These are phyloP conservation scores for Lactifluus hygrophoroides DNA, from an alignment of 768 basidiomycete genomes.

Conservation along the genomic window DNA sequence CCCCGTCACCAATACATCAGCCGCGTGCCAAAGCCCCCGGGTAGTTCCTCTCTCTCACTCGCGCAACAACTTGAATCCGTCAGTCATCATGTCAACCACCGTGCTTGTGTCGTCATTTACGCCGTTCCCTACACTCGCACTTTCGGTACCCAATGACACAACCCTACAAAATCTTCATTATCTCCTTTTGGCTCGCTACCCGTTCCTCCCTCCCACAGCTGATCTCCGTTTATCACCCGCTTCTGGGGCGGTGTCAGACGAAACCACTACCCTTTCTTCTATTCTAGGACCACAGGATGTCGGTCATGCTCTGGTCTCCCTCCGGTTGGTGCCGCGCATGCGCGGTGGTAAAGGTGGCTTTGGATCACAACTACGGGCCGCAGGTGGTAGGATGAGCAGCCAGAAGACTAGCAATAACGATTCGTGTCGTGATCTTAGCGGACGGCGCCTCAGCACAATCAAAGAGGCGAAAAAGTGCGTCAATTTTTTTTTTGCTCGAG, in stretches of 20 bases:
- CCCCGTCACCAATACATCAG: background rate
- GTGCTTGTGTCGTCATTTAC: slow-evolving; percentile 48
- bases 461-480: slow-evolving; percentile 92
- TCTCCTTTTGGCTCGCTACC: slow-evolving; percentile 39
- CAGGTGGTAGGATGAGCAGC: slow-evolving; percentile 95
- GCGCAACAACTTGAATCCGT: too few relatives aligned
- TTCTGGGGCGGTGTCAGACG: slow-evolving; percentile 27
- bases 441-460: slow-evolving; percentile 83
- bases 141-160: slow-evolving; percentile 37
- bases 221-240: slow-evolving; percentile 36
- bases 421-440: slow-evolving; percentile 87
- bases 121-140: slow-evolving; percentile 49
- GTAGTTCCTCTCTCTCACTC: background rate
- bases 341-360: slow-evolving; percentile 96
- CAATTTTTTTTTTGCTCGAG: too few relatives aligned
- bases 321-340: slow-evolving; percentile 68
- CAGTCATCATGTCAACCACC: slow-evolving; percentile 40
- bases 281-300: slow-evolving; percentile 26
- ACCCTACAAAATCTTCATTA: slow-evolving; percentile 35
- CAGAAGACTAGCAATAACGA: slow-evolving; percentile 95
- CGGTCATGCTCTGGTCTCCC: slow-evolving; percentile 38
- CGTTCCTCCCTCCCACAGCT: slow-evolving; percentile 36
- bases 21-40: background rate
- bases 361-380: slow-evolving; percentile 91
- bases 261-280: slow-evolving; percentile 30